Conservation (phyloP, 495 filamentous ascomycete genomes). For the Friedmanniomyces simplex region DNA sequence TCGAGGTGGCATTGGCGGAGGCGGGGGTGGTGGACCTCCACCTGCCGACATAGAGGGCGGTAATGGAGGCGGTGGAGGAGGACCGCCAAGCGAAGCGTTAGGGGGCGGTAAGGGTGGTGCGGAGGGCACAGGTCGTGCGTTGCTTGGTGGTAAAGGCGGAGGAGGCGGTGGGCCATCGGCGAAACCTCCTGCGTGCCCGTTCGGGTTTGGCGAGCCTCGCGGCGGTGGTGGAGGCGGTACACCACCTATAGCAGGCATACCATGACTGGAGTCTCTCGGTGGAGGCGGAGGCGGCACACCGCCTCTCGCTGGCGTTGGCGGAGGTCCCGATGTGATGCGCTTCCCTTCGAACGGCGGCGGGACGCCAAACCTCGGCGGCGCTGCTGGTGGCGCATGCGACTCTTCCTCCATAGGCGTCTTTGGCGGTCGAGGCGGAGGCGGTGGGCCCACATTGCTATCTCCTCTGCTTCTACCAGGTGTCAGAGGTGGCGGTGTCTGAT, state of each 20-base stretch:
- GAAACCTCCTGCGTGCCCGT: conserved; percentile 12
- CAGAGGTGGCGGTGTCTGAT: conserved; percentile 25
- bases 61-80: conserved; percentile 26
- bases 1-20: conserved; percentile 32
- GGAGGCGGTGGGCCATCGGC: conserved; percentile 28
- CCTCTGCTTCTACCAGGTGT: conserved; percentile 49
- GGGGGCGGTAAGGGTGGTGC: conserved; percentile 23
- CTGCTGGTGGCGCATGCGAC: conserved; percentile 24
- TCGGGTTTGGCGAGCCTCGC: conserved; percentile 31
- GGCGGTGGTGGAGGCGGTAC: conserved; percentile 26
- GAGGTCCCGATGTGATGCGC: conserved; percentile 51
- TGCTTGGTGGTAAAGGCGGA: conserved; percentile 19
- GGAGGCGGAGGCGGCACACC: conserved; percentile 39
- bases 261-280: conserved; percentile 38
- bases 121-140: conserved; percentile 1
- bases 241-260: conserved; percentile 14
- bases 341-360: conserved; percentile 74
- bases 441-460: conserved; percentile 57
- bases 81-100: conserved; percentile 2
- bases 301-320: conserved; percentile 54
- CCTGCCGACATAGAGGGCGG: conserved; percentile 18
- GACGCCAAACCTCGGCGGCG: conserved; percentile 53
- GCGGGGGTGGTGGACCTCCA: conserved; percentile 34
- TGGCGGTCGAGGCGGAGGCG: conserved; percentile 76
- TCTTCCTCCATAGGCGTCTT: conserved; percentile 73